A percentile compares a stretch with the other conserved stretches of the same genome.
Evolutionary conservation across 108 stramenopile species (phyloP).

Genomic region (Ochromonas danica): DNA sequence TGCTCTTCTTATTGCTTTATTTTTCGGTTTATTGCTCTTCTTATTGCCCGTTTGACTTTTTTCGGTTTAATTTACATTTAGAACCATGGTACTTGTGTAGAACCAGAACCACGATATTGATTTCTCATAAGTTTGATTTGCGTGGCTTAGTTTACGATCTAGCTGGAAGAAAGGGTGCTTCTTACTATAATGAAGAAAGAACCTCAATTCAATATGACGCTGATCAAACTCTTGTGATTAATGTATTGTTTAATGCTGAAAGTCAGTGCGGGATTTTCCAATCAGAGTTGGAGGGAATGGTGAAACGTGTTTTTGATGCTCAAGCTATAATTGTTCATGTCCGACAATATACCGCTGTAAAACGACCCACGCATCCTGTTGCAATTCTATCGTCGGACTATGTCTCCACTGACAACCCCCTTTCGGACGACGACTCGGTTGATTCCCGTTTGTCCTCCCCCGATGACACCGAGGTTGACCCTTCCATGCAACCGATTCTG

Average conservation of each 20-base stretch:
- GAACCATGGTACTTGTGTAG: neutral
- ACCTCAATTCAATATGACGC: conserved; percentile 6
- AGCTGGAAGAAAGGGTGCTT: conserved; percentile 3
- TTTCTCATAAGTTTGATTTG: neutral
- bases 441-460: neutral
- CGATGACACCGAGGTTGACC: neutral
- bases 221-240: neutral
- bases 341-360: neutral
- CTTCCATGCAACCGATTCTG: conserved; percentile 19
- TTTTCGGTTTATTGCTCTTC: neutral
- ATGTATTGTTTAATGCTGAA: neutral
- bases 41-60: no score
- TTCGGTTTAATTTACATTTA: neutral
- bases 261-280: conserved; percentile 12
- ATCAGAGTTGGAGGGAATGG: conserved; percentile 20
- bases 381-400: conserved; percentile 19
- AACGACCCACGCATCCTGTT: neutral
- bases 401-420: neutral
- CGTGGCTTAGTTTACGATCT: conserved; percentile 24
- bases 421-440: neutral
- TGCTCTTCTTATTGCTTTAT: neutral
- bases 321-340: neutral
- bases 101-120: neutral
- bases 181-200: neutral
- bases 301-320: neutral